Percentiles rank a stretch among this genome's conserved stretches.
phyloP scores from a whole-genome alignment of 2,329 filamentous ascomycete genomes.

The Dothideomycetidae sp. region DNA sequence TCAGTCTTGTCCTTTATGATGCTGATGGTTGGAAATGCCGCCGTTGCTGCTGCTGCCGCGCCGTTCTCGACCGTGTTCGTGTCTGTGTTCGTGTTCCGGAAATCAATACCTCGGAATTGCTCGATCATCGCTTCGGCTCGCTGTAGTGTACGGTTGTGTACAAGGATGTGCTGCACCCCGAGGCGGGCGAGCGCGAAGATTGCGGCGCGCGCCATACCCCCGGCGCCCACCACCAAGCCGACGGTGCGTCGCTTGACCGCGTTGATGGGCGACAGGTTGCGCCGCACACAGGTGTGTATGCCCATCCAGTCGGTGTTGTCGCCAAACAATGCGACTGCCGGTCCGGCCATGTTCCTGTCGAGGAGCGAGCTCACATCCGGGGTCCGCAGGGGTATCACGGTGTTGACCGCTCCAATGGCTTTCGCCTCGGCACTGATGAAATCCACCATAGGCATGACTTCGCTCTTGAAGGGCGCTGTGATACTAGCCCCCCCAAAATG shows the following conservation, averaged over 20 bases:
- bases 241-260: slow-evolving; percentile 35
- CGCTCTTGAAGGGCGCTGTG: slow-evolving; percentile 55
- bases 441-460: slow-evolving; percentile 50
- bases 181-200: slow-evolving; percentile 61
- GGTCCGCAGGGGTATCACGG: slow-evolving; percentile 52
- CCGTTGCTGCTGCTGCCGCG: not conserved
- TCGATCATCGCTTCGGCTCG: slow-evolving; percentile 48
- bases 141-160: slow-evolving; percentile 51
- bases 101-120: too few relatives aligned
- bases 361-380: slow-evolving; percentile 31
- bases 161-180: slow-evolving; percentile 56
- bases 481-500: slow-evolving; percentile 55
- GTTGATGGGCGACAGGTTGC: slow-evolving; percentile 53
- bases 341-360: slow-evolving; percentile 46
- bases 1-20: slow-evolving; percentile 33
- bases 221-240: slow-evolving; percentile 37
- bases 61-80: too few relatives aligned
- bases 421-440: slow-evolving; percentile 54
- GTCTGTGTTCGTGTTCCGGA: too few relatives aligned
- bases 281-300: slow-evolving; percentile 52
- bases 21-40: not conserved
- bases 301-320: slow-evolving; percentile 69
- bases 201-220: slow-evolving; percentile 59
- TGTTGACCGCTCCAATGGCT: slow-evolving; percentile 60
- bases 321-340: slow-evolving; percentile 52